Evolutionary conservation across 1,284 basidiomycete species (phyloP).

Genomic region (Macrocystidia cucumis): DNA sequence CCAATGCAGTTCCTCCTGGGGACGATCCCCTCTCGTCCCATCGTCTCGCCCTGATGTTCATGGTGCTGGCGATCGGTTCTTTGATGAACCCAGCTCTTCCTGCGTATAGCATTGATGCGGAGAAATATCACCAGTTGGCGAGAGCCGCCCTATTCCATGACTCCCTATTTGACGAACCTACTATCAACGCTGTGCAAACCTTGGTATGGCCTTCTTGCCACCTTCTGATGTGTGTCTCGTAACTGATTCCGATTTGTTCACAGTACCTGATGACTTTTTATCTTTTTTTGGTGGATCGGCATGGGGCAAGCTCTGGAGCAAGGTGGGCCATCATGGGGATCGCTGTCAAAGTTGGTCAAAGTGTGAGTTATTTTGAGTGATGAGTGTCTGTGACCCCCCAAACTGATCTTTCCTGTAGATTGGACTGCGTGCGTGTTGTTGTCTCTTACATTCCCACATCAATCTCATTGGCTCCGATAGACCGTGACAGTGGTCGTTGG

Average conservation of each 20-base stretch:
- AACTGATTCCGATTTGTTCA: not conserved
- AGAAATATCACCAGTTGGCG: conserved; percentile 71
- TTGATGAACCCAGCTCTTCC: conserved; percentile 58
- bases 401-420: conserved; percentile 35
- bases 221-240: conserved; percentile 4
- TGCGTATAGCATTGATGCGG: conserved; percentile 68
- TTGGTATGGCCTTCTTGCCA: conserved; percentile 36
- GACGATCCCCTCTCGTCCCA: conserved; percentile 58
- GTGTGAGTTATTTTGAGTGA: conserved; percentile 51
- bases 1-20: conserved; percentile 31
- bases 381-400: conserved; percentile 6
- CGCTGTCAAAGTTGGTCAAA: conserved; percentile 70
- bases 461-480: conserved; percentile 24
- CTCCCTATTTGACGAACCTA: conserved; percentile 67
- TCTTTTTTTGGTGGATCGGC: conserved; percentile 66
- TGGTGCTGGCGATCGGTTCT: conserved; percentile 67
- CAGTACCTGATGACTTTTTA: conserved; percentile 76
- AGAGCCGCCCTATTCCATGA: conserved; percentile 66
- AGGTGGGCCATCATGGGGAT: conserved; percentile 75
- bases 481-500: conserved; percentile 66
- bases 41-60: conserved; percentile 65
- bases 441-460: not conserved
- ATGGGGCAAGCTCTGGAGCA: conserved; percentile 63
- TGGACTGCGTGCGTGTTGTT: conserved; percentile 54
- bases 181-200: conserved; percentile 63